Evolutionary conservation across 2,329 filamentous ascomycete genomes (phyloP).

Genomic region (Xenoacremonium recifei): DNA sequence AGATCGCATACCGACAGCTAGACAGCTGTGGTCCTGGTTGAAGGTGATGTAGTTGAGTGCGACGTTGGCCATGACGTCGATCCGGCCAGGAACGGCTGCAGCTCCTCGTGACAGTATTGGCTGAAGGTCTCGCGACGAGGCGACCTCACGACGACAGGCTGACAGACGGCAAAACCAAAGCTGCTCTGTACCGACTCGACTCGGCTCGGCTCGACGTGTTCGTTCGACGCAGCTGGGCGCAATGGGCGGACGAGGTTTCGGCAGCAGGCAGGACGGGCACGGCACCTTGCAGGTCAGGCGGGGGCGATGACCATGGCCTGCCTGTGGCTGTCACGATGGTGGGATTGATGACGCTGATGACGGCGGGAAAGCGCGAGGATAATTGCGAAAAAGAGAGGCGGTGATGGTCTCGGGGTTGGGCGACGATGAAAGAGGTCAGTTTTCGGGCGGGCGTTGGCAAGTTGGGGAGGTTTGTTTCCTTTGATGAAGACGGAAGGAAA

Average conservation of each 20-base stretch:
- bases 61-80: constrained; percentile 59
- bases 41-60: constrained; percentile 97
- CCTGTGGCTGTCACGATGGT: not conserved
- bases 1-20: constrained; percentile 76
- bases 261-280: constrained; percentile 1
- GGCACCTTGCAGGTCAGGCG: constrained; percentile 10
- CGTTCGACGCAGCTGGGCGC: not conserved
- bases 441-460: too few species aligned
- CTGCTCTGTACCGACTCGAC: constrained; percentile 1
- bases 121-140: not conserved
- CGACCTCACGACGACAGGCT: not conserved
- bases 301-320: constrained; percentile 10
- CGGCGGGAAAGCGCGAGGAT: too few species aligned
- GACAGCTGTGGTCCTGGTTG: constrained; percentile 97
- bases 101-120: too few species aligned
- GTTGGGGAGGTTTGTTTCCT: too few species aligned
- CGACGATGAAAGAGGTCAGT: too few species aligned
- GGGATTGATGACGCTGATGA: too few species aligned
- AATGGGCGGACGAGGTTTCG: too few species aligned
- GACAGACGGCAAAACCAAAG: not conserved
- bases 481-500: too few species aligned
- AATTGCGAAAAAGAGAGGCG: too few species aligned
- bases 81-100: too few species aligned
- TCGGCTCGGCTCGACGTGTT: not conserved
- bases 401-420: too few species aligned